Conservation (phyloP, 208 protist species). For the Giardia duodenalis region DNA sequence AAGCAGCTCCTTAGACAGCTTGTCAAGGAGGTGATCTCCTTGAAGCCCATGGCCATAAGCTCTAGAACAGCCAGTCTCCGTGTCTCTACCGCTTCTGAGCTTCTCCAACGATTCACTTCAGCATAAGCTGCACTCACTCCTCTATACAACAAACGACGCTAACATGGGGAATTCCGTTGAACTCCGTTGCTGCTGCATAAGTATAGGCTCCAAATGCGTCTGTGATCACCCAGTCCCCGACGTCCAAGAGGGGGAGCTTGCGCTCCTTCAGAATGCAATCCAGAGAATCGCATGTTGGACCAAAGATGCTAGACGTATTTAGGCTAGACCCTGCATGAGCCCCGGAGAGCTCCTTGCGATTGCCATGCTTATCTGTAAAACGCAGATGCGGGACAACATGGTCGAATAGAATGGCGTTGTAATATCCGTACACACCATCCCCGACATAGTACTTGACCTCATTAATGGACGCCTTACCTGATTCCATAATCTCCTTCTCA, state of each 20-base stretch:
- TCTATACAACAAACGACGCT: neutral
- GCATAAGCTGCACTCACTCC: neutral
- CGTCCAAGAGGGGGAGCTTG: slow-evolving; percentile 49
- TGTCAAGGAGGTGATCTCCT: too few species aligned
- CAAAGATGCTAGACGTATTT: slow-evolving; percentile 48
- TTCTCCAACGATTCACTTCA: too few species aligned
- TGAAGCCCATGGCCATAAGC: too few species aligned
- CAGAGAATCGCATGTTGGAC: slow-evolving; percentile 62
- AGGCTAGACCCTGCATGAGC: neutral
- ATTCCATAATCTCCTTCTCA: neutral
- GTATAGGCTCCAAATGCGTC: slow-evolving; percentile 68
- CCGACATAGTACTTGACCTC: slow-evolving; percentile 56
- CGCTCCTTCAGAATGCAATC: slow-evolving; percentile 49
- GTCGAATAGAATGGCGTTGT: slow-evolving; percentile 65
- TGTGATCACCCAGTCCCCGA: slow-evolving; percentile 64
- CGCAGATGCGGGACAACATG: slow-evolving; percentile 41
- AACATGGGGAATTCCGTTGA: slow-evolving; percentile 55
- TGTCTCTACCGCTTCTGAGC: too few species aligned
- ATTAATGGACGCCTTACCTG: neutral
- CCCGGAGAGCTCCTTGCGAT: neutral
- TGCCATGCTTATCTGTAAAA: neutral
- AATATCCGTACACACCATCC: slow-evolving; percentile 63
- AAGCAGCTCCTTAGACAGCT: too few species aligned
- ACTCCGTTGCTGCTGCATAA: slow-evolving; percentile 53
- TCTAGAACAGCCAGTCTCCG: too few species aligned